Evolutionary conservation across 1,284 basidiomycete genomes (phyloP).

Genomic region (Pisolithus thermaeus): DNA sequence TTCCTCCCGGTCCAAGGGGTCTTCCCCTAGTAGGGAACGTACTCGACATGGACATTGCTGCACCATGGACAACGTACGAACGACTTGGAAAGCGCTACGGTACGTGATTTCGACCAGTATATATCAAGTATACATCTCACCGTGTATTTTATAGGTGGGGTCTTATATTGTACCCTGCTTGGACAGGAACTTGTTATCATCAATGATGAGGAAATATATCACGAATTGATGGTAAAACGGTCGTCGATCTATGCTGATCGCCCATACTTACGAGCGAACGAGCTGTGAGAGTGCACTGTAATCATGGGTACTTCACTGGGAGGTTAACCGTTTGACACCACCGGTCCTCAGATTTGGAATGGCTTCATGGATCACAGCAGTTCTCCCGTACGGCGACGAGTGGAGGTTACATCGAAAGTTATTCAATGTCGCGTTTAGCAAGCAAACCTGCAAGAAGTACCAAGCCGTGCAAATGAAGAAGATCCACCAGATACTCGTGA

Average conservation of each 20-base stretch:
- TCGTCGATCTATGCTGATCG: slow-evolving; percentile 26
- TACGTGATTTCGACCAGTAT: background rate
- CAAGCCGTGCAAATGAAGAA: slow-evolving; percentile 19
- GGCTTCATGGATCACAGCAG: slow-evolving; percentile 25
- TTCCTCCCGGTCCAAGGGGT: slow-evolving; percentile 23
- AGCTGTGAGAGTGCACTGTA: slow-evolving; percentile 15
- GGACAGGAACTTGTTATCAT: slow-evolving; percentile 24
- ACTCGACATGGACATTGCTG: slow-evolving; percentile 15
- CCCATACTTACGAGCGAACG: slow-evolving; percentile 16
- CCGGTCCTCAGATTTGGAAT: slow-evolving; percentile 17
- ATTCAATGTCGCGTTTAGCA: slow-evolving; percentile 25
- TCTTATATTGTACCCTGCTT: slow-evolving; percentile 23
- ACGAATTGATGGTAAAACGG: slow-evolving; percentile 25
- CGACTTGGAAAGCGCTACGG: slow-evolving; percentile 14
- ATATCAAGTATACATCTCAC: background rate
- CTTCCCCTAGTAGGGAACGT: slow-evolving; percentile 20
- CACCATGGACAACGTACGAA: slow-evolving; percentile 24
- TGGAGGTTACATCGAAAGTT: slow-evolving; percentile 26
- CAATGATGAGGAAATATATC: slow-evolving; percentile 23
- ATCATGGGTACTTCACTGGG: too few species aligned
- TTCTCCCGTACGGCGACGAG: slow-evolving; percentile 25
- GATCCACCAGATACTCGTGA: slow-evolving; percentile 14
- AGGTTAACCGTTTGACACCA: too few species aligned
- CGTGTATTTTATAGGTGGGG: slow-evolving; percentile 16
- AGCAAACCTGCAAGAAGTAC: slow-evolving; percentile 14